phyloP scores from a whole-genome alignment of 2,329 filamentous ascomycete genomes.

The Rugonectria rugulosa region DNA sequence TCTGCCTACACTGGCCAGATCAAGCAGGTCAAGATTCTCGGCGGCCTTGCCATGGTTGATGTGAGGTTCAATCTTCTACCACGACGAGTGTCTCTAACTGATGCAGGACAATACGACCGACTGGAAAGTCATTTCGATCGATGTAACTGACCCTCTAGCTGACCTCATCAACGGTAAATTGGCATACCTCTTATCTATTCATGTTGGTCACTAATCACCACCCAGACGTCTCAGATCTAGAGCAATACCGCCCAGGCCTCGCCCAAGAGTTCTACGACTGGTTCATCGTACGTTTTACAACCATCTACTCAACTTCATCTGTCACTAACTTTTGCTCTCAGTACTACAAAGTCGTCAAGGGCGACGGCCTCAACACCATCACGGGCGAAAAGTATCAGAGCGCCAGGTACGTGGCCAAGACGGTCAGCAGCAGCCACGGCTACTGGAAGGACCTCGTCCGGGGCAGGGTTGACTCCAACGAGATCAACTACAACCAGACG shows the following conservation, averaged over 20 bases:
- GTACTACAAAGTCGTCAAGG: slow-evolving; percentile 52
- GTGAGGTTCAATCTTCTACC: slow-evolving; percentile 24
- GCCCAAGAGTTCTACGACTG: slow-evolving; percentile 47
- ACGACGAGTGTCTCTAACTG: accelerated
- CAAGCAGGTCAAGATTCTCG: slow-evolving; percentile 52
- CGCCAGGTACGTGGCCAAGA: slow-evolving; percentile 41
- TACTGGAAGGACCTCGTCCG: slow-evolving; percentile 50
- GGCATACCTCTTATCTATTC: accelerated
- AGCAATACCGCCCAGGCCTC: slow-evolving; percentile 48
- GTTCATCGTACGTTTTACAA: slow-evolving; percentile 43
- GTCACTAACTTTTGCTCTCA: slow-evolving; percentile 16
- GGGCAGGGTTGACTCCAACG: slow-evolving; percentile 45
- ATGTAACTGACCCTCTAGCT: slow-evolving; percentile 49
- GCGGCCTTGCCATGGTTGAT: slow-evolving; percentile 49
- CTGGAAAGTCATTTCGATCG: slow-evolving; percentile 51
- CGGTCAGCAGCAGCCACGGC: slow-evolving; percentile 47
- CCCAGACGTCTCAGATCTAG: slow-evolving; percentile 47
- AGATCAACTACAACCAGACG: slow-evolving; percentile 53
- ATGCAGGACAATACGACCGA: slow-evolving; percentile 45
- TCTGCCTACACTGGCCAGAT: slow-evolving; percentile 47
- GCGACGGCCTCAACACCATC: slow-evolving; percentile 46
- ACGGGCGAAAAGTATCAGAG: slow-evolving; percentile 47
- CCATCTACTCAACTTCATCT: accelerated
- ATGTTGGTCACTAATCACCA: slow-evolving; percentile 16
- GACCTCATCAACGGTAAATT: slow-evolving; percentile 43